Conservation (phyloP, 75 land plant species). For the Sequoia sempervirens region DNA sequence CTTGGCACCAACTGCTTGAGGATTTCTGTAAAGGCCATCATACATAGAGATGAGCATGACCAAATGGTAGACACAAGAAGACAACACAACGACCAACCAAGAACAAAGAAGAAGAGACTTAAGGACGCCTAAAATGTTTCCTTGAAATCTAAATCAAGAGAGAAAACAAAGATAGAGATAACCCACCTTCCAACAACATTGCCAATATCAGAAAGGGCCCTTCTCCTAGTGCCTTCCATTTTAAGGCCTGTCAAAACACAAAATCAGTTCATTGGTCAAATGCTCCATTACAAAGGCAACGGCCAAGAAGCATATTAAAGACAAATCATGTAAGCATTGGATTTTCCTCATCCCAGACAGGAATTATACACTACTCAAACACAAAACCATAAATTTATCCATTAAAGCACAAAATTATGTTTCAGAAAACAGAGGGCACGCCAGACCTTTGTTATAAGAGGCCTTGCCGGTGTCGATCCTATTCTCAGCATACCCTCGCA, state of each 20-base stretch:
- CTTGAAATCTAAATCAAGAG: background rate
- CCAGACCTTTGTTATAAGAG: background rate
- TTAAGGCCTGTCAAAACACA: background rate
- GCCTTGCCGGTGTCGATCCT: background rate
- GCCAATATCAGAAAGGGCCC: constrained; percentile 2
- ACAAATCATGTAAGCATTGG: background rate
- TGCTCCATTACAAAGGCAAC: background rate
- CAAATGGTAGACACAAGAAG: background rate
- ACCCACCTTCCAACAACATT: constrained; percentile 8
- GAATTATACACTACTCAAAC: background rate
- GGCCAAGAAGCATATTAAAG: background rate
- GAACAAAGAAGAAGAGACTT: background rate
- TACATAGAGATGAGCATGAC: background rate
- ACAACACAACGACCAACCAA: background rate
- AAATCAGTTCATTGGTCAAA: background rate
- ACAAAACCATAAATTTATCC: background rate
- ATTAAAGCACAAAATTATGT: background rate
- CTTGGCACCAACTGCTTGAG: constrained; percentile 1
- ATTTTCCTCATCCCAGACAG: background rate
- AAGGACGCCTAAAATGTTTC: background rate
- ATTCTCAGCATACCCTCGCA: background rate
- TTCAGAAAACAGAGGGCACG: background rate
- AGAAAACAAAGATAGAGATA: background rate
- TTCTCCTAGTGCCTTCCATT: constrained; percentile 1
- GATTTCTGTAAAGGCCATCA: background rate